A percentile compares a stretch with the other conserved stretches of the same genome.
Conservation (phyloP, 306 rosid species). For the Glycine latifolia region DNA sequence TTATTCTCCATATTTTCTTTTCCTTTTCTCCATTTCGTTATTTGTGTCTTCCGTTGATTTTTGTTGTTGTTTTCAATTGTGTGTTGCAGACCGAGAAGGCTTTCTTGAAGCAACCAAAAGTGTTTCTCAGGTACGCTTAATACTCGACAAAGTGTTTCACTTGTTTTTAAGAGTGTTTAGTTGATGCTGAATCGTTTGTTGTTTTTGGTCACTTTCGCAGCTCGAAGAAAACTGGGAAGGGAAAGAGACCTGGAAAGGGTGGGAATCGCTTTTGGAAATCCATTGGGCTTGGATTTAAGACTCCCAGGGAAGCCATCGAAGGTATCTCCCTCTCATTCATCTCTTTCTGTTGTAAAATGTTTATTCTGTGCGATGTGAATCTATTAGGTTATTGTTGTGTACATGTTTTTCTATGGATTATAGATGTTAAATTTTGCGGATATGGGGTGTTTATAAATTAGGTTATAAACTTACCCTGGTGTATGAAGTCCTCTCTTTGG, state of each 20-base stretch:
- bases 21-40: background rate
- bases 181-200: background rate
- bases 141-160: background rate
- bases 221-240: conserved; percentile 80
- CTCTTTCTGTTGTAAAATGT: too few species aligned
- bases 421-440: too few species aligned
- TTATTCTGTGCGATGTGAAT: background rate
- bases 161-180: background rate
- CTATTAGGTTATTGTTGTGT: background rate
- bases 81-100: conserved; percentile 76
- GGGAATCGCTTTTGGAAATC: conserved; percentile 82
- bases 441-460: background rate
- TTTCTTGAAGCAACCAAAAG: conserved; percentile 77
- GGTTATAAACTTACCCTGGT: too few species aligned
- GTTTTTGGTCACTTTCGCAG: conserved; percentile 34
- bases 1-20: background rate
- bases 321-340: conserved; percentile 41
- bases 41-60: background rate
- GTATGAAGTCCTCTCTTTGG: too few species aligned
- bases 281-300: conserved; percentile 86
- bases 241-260: conserved; percentile 86
- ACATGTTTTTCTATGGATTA: background rate
- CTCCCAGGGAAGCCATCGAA: conserved; percentile 85
- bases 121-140: conserved; percentile 61
- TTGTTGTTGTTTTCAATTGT: background rate